Conservation (phyloP, 129 eudicot species). For the Centella asiatica region DNA sequence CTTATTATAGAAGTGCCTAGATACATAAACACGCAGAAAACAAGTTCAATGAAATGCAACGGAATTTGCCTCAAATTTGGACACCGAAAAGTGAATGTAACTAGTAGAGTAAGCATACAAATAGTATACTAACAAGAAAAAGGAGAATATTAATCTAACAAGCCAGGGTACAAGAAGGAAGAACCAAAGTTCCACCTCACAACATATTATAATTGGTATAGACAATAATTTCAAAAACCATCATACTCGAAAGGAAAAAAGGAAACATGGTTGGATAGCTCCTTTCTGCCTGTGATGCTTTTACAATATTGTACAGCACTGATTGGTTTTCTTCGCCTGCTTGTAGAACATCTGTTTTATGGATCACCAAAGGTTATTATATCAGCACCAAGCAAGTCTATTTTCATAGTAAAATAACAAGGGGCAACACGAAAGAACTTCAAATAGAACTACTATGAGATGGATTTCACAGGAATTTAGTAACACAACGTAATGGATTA, state of each 20-base stretch:
- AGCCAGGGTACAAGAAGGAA: neutral
- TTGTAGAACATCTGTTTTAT: conserved; percentile 89
- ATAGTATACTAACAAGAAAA: neutral
- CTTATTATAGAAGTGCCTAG: too few relatives aligned
- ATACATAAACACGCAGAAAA: too few relatives aligned
- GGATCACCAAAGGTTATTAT: neutral
- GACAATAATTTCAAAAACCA: neutral
- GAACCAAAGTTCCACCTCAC: neutral
- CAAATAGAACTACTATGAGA: too few relatives aligned
- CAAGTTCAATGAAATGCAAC: too few relatives aligned
- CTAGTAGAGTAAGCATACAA: neutral
- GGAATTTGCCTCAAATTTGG: too few relatives aligned
- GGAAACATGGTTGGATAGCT: neutral
- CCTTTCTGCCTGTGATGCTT: conserved; percentile 9
- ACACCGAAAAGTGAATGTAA: neutral
- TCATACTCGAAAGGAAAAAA: neutral
- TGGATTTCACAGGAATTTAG: too few relatives aligned
- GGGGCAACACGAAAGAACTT: neutral
- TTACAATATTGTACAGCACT: conserved; percentile 81
- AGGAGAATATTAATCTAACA: neutral
- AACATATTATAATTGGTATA: conserved; percentile 1
- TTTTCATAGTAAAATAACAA: neutral
- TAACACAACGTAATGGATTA: too few relatives aligned
- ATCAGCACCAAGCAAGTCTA: neutral
- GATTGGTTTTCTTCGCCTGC: conserved; percentile 96